phyloP scores from a whole-genome alignment of 768 basidiomycete species.

The Pleurotus platypus region DNA sequence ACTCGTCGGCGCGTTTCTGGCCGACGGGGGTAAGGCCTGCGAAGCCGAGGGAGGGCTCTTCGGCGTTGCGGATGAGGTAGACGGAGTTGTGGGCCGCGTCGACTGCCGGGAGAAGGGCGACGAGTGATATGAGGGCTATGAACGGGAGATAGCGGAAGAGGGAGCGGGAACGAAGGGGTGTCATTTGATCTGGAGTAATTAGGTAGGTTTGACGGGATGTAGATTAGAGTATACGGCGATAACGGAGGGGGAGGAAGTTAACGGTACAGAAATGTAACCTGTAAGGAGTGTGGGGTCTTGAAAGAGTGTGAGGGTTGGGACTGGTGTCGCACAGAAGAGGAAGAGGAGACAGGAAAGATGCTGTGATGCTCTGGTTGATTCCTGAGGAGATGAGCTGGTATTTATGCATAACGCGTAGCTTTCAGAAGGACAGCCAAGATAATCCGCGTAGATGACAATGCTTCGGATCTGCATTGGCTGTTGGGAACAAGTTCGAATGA shows the following conservation, averaged over 20 bases:
- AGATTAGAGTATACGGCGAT: neutral
- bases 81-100: constrained; percentile 16
- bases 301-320: neutral
- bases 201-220: neutral
- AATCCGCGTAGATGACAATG: too few relatives aligned
- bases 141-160: neutral
- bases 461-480: too few relatives aligned
- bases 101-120: constrained; percentile 3
- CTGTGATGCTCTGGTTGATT: too few relatives aligned
- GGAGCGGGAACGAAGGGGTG: neutral
- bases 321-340: neutral
- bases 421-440: too few relatives aligned
- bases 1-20: constrained; percentile 15
- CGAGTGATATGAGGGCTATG: neutral
- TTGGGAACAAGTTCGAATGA: too few relatives aligned
- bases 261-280: too few relatives aligned
- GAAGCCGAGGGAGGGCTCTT: constrained; percentile 17
- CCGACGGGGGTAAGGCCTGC: constrained; percentile 19
- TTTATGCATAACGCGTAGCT: too few relatives aligned
- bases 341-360: neutral
- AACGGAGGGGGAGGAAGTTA: too few relatives aligned
- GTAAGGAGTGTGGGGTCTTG: neutral
- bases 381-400: too few relatives aligned
- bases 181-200: neutral
- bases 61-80: constrained; percentile 21